phyloP scores from a whole-genome alignment of 768 basidiomycete genomes.

The Phaffia australis region DNA sequence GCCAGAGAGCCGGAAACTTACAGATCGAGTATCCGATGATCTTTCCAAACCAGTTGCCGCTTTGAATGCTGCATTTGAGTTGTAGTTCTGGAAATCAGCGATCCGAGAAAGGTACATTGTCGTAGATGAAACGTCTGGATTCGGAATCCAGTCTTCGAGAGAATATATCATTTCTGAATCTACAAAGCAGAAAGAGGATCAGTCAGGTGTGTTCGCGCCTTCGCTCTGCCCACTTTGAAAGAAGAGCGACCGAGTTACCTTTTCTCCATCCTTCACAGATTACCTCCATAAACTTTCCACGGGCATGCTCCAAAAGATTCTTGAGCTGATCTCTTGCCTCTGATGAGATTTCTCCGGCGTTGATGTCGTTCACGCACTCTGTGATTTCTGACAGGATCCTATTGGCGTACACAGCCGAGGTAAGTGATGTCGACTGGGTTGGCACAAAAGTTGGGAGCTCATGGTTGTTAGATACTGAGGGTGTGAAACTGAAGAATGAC shows the following conservation, averaged over 20 bases:
- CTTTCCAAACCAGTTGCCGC: slow-evolving; percentile 59
- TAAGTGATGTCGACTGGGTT: slow-evolving; percentile 62
- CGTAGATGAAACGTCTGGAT: slow-evolving; percentile 49
- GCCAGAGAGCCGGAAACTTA: no score
- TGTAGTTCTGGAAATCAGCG: slow-evolving; percentile 42
- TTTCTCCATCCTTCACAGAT: slow-evolving; percentile 68
- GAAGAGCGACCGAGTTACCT: slow-evolving; percentile 46
- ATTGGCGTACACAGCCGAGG: slow-evolving; percentile 66
- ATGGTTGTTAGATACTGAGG: slow-evolving; percentile 37
- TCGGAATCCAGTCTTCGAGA: slow-evolving; percentile 74
- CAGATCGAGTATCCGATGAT: neutral
- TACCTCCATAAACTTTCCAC: slow-evolving; percentile 80
- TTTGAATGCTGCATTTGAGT: slow-evolving; percentile 64
- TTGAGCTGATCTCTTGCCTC: slow-evolving; percentile 53
- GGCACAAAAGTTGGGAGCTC: slow-evolving; percentile 50
- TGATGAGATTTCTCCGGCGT: slow-evolving; percentile 64
- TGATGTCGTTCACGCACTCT: slow-evolving; percentile 72
- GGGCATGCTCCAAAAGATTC: slow-evolving; percentile 62
- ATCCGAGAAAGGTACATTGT: slow-evolving; percentile 28
- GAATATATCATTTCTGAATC: slow-evolving; percentile 73
- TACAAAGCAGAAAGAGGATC: slow-evolving; percentile 33
- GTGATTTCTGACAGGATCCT: slow-evolving; percentile 73
- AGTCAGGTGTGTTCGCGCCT: neutral
- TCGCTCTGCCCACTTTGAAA: neutral
- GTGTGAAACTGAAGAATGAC: slow-evolving; percentile 66